phyloP scores from a whole-genome alignment of 2,329 filamentous ascomycete species.

The Aureobasidium sp. region DNA sequence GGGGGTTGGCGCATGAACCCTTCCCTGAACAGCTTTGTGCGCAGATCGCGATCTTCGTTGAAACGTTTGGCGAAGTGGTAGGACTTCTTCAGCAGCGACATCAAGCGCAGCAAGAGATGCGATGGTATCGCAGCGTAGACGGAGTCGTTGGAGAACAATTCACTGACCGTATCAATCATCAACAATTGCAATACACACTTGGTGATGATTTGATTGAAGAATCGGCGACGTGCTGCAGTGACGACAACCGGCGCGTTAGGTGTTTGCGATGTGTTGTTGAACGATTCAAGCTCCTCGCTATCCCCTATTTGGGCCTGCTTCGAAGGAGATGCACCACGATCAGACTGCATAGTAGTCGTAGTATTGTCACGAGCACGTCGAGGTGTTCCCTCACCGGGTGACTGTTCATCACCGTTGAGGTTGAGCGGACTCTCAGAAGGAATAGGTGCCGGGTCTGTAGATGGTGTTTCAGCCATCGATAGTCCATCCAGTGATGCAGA shows the following conservation, averaged over 20 bases:
- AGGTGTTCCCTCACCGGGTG: neutral
- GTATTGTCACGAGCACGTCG: conserved; percentile 9
- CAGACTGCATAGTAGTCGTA: conserved; percentile 12
- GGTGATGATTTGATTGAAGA: conserved; percentile 99
- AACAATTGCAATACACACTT: conserved; percentile 94
- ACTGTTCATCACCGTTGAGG: conserved; percentile 31
- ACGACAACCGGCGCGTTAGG: conserved; percentile 88
- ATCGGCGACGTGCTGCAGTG: conserved; percentile 82
- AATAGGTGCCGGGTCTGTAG: conserved; percentile 26
- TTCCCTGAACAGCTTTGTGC: conserved; percentile 90
- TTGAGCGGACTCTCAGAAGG: conserved; percentile 38
- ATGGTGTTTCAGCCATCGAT: conserved; percentile 35
- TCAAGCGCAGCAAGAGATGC: conserved; percentile 78
- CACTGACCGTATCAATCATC: conserved; percentile 99
- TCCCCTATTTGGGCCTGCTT: conserved; percentile 22
- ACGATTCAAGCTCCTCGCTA: conserved; percentile 64
- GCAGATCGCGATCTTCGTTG: conserved; percentile 93
- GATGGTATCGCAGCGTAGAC: conserved; percentile 94
- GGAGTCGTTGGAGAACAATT: conserved; percentile 93
- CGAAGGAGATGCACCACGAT: neutral
- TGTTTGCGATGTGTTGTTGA: conserved; percentile 75
- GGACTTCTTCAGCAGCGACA: conserved; percentile 89
- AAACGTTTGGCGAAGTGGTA: conserved; percentile 96
- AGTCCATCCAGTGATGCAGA: conserved; percentile 35
- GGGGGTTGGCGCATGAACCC: conserved; percentile 99